Conservation (phyloP, 345 rosid species). For the Pistacia atlantica region DNA sequence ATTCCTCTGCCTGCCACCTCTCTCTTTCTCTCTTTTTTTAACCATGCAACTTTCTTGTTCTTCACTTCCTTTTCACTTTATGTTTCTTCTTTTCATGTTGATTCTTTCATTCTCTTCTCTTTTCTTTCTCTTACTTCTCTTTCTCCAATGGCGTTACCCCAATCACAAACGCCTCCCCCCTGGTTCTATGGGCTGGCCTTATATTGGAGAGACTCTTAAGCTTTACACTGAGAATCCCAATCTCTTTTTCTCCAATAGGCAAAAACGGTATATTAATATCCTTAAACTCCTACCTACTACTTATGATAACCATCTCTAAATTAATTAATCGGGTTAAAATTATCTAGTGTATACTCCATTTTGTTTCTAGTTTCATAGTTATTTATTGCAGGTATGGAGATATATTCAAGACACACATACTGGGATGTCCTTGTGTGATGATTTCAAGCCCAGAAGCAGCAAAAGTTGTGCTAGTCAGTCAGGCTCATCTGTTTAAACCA, state of each 20-base stretch:
- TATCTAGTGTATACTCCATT: too few species aligned
- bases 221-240: constrained; percentile 86
- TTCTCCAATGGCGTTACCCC: constrained; percentile 44
- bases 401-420: constrained; percentile 83
- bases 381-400: constrained; percentile 63
- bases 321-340: neutral
- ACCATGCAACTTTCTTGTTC: constrained; percentile 40
- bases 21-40: neutral
- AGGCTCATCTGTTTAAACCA: constrained; percentile 82
- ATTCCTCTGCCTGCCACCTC: constrained; percentile 16
- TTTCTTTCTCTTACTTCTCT: constrained; percentile 20
- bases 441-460: constrained; percentile 89
- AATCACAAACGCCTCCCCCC: constrained; percentile 62
- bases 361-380: too few species aligned
- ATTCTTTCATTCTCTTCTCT: constrained; percentile 10
- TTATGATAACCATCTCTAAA: neutral
- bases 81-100: constrained; percentile 16
- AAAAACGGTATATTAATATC: constrained; percentile 52
- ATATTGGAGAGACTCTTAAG: constrained; percentile 85
- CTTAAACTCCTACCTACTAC: too few species aligned
- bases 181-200: constrained; percentile 98
- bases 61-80: constrained; percentile 17
- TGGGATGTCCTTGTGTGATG: constrained; percentile 99
- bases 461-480: constrained; percentile 61
- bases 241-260: constrained; percentile 74